These are phyloP conservation scores for Coccomyxa sp. DNA, from an alignment of 139 green algal genomes.

Conservation along the genomic window DNA sequence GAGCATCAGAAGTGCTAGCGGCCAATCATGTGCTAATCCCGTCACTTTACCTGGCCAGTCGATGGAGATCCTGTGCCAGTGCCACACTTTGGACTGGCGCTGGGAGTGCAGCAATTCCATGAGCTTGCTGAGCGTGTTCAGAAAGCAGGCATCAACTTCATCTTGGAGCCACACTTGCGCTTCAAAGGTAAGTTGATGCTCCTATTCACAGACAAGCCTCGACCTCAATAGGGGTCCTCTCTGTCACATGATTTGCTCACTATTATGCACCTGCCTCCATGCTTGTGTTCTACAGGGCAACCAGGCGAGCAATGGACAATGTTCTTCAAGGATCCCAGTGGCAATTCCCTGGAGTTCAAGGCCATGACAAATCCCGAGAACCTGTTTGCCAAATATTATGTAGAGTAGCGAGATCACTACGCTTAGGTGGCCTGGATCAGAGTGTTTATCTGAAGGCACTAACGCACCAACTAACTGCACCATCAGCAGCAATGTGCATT, in stretches of 20 bases:
- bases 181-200: slow-evolving; percentile 48
- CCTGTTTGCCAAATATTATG: slow-evolving; percentile 82
- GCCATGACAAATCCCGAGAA: slow-evolving; percentile 85
- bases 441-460: too few species aligned
- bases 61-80: slow-evolving; percentile 84
- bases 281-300: slow-evolving; percentile 26
- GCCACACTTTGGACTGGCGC: slow-evolving; percentile 73
- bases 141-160: slow-evolving; percentile 48
- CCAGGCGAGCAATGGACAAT: slow-evolving; percentile 75
- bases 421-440: too few species aligned
- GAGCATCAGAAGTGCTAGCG: too few species aligned
- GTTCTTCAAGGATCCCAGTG: slow-evolving; percentile 80
- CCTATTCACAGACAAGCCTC: too few species aligned
- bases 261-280: slow-evolving; percentile 7
- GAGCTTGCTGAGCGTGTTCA: slow-evolving; percentile 52
- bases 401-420: background rate
- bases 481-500: too few species aligned
- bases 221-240: too few species aligned
- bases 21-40: too few species aligned
- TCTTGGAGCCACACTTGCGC: slow-evolving; percentile 75
- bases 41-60: slow-evolving; percentile 18
- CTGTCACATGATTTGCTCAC: too few species aligned
- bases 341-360: slow-evolving; percentile 92
- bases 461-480: too few species aligned
- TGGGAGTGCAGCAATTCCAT: slow-evolving; percentile 68